Evolutionary conservation across 495 filamentous ascomycete genomes (phyloP), one percentile per base, ranked within the genome.

Genomic region (Paragyromitra xinjiangensis): DNA sequence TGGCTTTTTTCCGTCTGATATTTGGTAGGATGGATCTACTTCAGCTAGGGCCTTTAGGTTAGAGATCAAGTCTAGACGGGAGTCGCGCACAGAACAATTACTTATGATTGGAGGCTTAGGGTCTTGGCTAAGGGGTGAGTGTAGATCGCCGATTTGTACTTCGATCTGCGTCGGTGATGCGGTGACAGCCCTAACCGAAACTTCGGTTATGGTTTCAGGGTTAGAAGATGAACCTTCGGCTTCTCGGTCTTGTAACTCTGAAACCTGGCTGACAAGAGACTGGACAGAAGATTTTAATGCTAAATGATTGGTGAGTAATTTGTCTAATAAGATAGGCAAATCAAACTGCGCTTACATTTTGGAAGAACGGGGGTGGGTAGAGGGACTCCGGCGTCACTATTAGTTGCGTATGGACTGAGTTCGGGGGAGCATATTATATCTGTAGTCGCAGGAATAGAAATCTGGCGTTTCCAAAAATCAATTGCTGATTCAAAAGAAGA

Each of bases 11-110:
- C 71, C 62, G 59, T 66, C 68, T 39, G 68, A 59, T 45, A 81
- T 45, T 45, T 76, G 50, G 40, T 76, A 81, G 6, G 64, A 64
- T 45, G 67, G 67, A 74, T 81, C 79, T 75, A 51, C 71, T 79
- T 81, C 62, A 48, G 76, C 68, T 14, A 50, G 61, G 14, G 16
- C 12, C 45, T 63, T 40, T n/a, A 64, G 26, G 74, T 73, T 37
- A 72, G 50, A 65, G 14, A 45, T 53, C 9, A 64, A 53, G 16
- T 26, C 34, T 8, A 22, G 50, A 24, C 16, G 11, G 14, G 45
- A 37, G 19, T 12, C 63, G 24, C 11, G 22, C 34, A 29, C 48
- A 34, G 37, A 37, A 12, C 1, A 45, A n/a, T 55, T 73, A 73
- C 70, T 48, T 26, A 50, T 45, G 19, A 65, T 69, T 19, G 39